Evolutionary conservation across 306 rosid species (phyloP), one percentile per base, ranked within the genome.

Genomic region (Vigna radiata): DNA sequence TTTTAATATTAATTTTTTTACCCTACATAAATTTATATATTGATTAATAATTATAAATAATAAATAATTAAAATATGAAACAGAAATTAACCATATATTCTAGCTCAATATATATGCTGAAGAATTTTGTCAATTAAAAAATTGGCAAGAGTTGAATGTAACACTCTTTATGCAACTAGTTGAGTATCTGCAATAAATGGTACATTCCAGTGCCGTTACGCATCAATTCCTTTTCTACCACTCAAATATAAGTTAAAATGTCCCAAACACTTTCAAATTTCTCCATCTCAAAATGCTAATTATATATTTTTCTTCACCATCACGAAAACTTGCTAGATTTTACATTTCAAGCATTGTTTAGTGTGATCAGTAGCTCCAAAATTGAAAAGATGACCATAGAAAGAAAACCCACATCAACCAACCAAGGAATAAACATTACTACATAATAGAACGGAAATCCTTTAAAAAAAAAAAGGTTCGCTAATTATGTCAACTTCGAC

Each of bases 241-340:
- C 47, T 39, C 17, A 27, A 72, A 53, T 64, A 37, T 43, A 43
- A 54, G 64, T 59, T 44, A 65, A 73, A 73, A 46, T 80, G 55
- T 8, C 47, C 19, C 9, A 64, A 64, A 64, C 44, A 4, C 31
- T 2, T 25, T 25, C 27, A 25, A 25, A 25, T 25, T 2, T 25
- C 27, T 25, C 27, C 31, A 29, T 29, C 31, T 29, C 31, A 29
- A 29, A 29, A 29, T 3, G 31, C 31, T 29, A 29, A 29, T 29
- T 29, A 29, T 29, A 29, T 3, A 29, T 29, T 29, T 29, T 29
- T 29, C 31, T 29, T 29, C 31, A 29, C 31, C 31, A 4, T 29
- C 31, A 29, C 31, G 31, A 29, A 29, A 29, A 8, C 39, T 25
- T 43, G 69, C 54, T 14, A 25, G 7, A 65, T 14, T 37, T 36